Conservation (phyloP, 2,329 filamentous ascomycete genomes). For the Didymella sp. region DNA sequence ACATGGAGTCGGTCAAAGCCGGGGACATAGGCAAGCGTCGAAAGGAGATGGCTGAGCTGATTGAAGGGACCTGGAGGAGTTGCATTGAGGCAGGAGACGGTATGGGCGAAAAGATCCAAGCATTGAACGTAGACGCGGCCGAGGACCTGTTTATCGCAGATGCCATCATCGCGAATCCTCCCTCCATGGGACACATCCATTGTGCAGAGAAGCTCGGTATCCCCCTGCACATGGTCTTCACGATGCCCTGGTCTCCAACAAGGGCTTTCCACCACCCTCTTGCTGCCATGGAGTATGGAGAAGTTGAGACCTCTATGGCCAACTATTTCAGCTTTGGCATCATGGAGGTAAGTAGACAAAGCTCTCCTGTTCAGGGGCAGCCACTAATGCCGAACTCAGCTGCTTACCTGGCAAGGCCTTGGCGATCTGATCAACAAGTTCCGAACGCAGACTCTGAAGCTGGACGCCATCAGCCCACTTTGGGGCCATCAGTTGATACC, state of each 20-base stretch:
- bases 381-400: not conserved
- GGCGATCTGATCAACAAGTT: constrained; percentile 58
- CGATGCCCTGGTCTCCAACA: constrained; percentile 63
- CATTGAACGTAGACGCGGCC: constrained; percentile 21
- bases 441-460: constrained; percentile 48
- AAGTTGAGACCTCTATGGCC: constrained; percentile 43
- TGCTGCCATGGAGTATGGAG: constrained; percentile 54
- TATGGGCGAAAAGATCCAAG: constrained; percentile 20
- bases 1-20: constrained; percentile 34
- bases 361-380: not conserved
- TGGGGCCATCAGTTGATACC: constrained; percentile 51
- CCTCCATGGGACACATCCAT: constrained; percentile 59
- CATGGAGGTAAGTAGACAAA: constrained; percentile 45
- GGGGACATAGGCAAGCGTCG: constrained; percentile 46
- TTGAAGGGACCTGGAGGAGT: constrained; percentile 46
- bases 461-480: constrained; percentile 50
- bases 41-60: constrained; percentile 37
- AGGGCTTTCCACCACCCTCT: constrained; percentile 59
- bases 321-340: constrained; percentile 58
- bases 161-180: constrained; percentile 36
- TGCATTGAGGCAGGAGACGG: constrained; percentile 51
- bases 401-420: constrained; percentile 60
- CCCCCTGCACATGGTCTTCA: constrained; percentile 84
- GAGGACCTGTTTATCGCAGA: constrained; percentile 76
- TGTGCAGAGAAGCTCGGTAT: constrained; percentile 76